phyloP scores from a whole-genome alignment of 805 yeast species.

The Starmerella davenportii region DNA sequence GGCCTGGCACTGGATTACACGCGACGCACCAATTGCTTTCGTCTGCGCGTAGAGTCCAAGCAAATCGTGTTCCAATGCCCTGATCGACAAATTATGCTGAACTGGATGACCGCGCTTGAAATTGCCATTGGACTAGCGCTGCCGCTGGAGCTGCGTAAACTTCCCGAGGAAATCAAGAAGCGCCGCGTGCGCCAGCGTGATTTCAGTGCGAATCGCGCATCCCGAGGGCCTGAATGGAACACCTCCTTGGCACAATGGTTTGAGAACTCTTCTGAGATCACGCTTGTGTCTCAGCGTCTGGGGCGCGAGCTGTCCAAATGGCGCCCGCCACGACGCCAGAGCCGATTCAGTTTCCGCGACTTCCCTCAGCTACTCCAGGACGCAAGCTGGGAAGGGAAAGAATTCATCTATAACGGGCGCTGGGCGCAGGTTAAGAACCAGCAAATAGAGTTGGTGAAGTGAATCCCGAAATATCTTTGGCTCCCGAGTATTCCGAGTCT shows the following conservation, averaged over 20 bases:
- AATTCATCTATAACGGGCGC: conserved; percentile 9
- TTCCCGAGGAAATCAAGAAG: conserved; percentile 37
- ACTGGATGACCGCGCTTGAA: conserved; percentile 58
- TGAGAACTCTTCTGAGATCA: background rate
- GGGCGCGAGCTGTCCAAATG: conserved; percentile 6
- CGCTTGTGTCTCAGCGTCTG: background rate
- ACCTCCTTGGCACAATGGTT: background rate
- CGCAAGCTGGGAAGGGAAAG: conserved; percentile 14
- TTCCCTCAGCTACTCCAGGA: conserved; percentile 12
- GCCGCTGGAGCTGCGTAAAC: conserved; percentile 51
- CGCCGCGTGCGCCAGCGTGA: conserved; percentile 6
- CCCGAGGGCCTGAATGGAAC: background rate
- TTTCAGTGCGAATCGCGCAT: background rate
- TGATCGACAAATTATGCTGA: conserved; percentile 46
- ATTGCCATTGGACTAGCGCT: conserved; percentile 66
- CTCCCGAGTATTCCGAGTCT: too few relatives aligned
- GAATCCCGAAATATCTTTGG: too few relatives aligned
- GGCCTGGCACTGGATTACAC: conserved; percentile 78
- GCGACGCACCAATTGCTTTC: conserved; percentile 28
- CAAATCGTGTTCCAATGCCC: conserved; percentile 57
- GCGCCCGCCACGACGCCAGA: conserved; percentile 8
- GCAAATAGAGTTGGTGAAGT: conserved; percentile 2
- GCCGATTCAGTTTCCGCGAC: conserved; percentile 13
- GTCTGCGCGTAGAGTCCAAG: conserved; percentile 68
- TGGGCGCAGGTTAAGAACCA: conserved; percentile 12